Base-by-base conservation (phyloP, 495 filamentous ascomycete species). In the Cladorrhinum samala region DNA sequence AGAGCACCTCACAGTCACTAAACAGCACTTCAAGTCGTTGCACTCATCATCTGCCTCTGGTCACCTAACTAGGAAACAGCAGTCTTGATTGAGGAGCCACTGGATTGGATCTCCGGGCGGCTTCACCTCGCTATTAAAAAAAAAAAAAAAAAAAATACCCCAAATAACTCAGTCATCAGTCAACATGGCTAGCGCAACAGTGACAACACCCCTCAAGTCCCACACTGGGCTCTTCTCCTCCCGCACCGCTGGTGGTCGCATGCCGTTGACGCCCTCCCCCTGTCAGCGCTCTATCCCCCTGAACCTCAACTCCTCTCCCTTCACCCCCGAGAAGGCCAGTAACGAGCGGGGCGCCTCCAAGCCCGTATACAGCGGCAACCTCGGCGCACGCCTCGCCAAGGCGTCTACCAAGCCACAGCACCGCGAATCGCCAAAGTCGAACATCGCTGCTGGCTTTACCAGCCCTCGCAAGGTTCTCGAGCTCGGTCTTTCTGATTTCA, bases 211-310 rank as follows among this genome's bases (percentile, higher is more conserved):
- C 38, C 76, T 92, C 67, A 96, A 94, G 80, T 91, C 86, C 78
- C 92, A 95, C 70, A 82, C 86, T 71, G 88, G 89, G 49, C 79
- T 96, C 62, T 96, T 98, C 76, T 92, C 88, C 53, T 82, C 86
- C 58, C 89, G 88, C 68, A 92, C 90, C 62, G 93, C 90, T 62
- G 92, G 91, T 67, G 90, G 91, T 63, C 88, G 94, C 46, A 89
- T 95, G 80, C 91, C 92, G 56, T 73, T 96, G 61, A 96, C 93
- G 1, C 94, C 93, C 11, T 96, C 93, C 2, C 94, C 93, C 39
- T 83, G 86, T 19, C 72, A 74, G 48, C 69, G 69, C 47, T 58
- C 66, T n/a, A 46, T 59, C 24, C 66, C 76, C 8, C 64, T 74
- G 23, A 84, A 82, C 62, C 54, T 74, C 53, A 68, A 81, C 62